Conservation (phyloP, 2,329 filamentous ascomycete species). For the Xylaria sp. region DNA sequence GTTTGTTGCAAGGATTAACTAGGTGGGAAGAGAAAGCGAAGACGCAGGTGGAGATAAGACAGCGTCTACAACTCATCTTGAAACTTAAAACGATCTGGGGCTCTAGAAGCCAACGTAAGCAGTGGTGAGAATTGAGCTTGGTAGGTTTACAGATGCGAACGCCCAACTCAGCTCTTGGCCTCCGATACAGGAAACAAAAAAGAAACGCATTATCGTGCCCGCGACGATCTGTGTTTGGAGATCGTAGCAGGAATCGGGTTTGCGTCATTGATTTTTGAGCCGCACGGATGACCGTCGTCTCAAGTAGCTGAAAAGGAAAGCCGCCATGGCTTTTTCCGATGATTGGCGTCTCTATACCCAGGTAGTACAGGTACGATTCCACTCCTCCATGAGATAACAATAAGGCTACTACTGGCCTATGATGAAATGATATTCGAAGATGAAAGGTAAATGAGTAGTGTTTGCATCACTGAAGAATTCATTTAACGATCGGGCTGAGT, state of each 20-base stretch:
- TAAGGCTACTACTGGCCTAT: background rate
- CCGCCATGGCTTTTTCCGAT: background rate
- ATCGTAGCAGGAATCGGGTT: slow-evolving; percentile 17
- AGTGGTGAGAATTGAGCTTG: background rate
- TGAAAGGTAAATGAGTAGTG: background rate
- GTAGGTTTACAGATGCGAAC: background rate
- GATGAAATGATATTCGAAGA: background rate
- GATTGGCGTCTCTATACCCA: background rate
- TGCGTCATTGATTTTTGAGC: slow-evolving; percentile 26
- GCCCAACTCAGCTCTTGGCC: background rate
- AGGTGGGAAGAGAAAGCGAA: too few relatives aligned
- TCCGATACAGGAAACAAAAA: background rate
- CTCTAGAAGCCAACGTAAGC: background rate
- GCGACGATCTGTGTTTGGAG: slow-evolving; percentile 1
- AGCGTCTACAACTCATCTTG: too few relatives aligned
- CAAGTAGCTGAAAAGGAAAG: background rate
- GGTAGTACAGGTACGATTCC: background rate
- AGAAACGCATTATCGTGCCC: background rate
- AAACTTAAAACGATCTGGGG: too few relatives aligned
- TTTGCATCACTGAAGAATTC: slow-evolving; percentile 24
- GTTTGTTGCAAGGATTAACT: too few relatives aligned
- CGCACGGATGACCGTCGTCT: slow-evolving; percentile 1
- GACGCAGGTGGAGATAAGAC: too few relatives aligned
- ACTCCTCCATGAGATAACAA: background rate
- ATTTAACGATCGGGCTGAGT: background rate